A percentile compares a stretch with the other conserved stretches of the same genome.
phyloP scores from a whole-genome alignment of 1,284 basidiomycete genomes.

The Paramarasmius palmivorus region DNA sequence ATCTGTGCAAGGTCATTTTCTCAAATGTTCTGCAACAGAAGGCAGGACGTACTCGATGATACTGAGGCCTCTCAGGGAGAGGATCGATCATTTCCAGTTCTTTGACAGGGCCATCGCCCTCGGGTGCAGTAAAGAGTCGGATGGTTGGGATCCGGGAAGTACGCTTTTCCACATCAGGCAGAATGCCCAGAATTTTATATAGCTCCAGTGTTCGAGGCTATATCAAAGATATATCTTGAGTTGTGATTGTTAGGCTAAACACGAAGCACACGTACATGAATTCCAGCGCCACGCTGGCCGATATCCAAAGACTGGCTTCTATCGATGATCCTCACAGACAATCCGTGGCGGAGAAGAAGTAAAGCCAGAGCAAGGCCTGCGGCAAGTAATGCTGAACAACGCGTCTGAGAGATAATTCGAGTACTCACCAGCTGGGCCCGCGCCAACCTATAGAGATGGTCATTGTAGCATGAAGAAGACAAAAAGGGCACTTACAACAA shows the following conservation, averaged over 20 bases:
- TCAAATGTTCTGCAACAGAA: background rate
- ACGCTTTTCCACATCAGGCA: conserved; percentile 8
- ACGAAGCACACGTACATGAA: conserved; percentile 7
- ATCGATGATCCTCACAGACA: conserved; percentile 2
- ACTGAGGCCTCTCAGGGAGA: conserved; percentile 4
- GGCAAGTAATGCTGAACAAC: background rate
- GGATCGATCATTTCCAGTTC: too few relatives aligned
- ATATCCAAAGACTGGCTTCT: background rate
- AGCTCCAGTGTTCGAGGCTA: conserved; percentile 17
- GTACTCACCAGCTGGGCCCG: too few relatives aligned
- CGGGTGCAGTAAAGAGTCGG: background rate
- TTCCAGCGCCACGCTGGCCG: conserved; percentile 4
- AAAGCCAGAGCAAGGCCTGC: background rate
- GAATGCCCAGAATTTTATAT: conserved; percentile 10
- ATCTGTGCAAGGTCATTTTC: conserved; percentile 12
- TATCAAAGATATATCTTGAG: background rate
- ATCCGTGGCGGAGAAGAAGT: background rate
- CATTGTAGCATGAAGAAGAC: too few relatives aligned
- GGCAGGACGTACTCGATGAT: conserved; percentile 12
- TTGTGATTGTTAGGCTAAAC: too few relatives aligned
- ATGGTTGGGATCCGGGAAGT: background rate
- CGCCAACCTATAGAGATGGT: too few relatives aligned
- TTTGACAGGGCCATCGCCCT: background rate
- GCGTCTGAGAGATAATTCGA: too few relatives aligned
- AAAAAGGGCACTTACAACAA: too few relatives aligned